Conservation (phyloP, 2,329 filamentous ascomycete genomes). For the Beauveria brongniartii region DNA sequence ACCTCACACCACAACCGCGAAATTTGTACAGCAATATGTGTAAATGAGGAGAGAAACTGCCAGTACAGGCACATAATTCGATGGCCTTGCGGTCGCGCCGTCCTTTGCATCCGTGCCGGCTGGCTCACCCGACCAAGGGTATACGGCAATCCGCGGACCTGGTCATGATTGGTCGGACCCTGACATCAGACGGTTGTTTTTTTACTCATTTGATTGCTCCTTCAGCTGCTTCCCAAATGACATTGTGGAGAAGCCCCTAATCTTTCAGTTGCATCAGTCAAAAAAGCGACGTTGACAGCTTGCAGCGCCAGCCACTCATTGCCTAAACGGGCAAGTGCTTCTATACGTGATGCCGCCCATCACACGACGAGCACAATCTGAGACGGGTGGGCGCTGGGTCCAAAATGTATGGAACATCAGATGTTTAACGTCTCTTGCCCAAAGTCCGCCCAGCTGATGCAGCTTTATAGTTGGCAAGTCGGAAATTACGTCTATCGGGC, state of each 20-base stretch:
- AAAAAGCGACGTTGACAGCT: not conserved
- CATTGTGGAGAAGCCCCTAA: not conserved
- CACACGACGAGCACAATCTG: constrained; percentile 1
- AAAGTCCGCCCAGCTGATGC: not conserved
- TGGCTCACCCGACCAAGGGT: too few species aligned
- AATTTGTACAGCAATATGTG: too few species aligned
- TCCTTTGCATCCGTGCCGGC: too few species aligned
- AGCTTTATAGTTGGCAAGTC: not conserved
- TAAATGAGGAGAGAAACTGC: too few species aligned
- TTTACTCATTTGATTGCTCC: not conserved
- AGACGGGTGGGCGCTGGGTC: not conserved
- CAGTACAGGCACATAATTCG: too few species aligned
- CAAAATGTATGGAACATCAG: not conserved
- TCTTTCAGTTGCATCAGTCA: not conserved
- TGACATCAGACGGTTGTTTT: not conserved
- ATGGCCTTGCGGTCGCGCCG: too few species aligned
- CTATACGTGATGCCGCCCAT: not conserved
- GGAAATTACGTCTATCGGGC: not conserved
- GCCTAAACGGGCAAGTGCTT: constrained; percentile 4
- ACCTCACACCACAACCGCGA: too few species aligned
- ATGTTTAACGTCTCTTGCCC: not conserved
- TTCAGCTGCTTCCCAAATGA: not conserved
- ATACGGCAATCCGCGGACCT: too few species aligned
- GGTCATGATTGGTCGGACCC: too few species aligned
- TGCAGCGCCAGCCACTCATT: not conserved